Evolutionary conservation across 2,329 filamentous ascomycete species (phyloP).

Genomic region (Colletotrichum camelliae): DNA sequence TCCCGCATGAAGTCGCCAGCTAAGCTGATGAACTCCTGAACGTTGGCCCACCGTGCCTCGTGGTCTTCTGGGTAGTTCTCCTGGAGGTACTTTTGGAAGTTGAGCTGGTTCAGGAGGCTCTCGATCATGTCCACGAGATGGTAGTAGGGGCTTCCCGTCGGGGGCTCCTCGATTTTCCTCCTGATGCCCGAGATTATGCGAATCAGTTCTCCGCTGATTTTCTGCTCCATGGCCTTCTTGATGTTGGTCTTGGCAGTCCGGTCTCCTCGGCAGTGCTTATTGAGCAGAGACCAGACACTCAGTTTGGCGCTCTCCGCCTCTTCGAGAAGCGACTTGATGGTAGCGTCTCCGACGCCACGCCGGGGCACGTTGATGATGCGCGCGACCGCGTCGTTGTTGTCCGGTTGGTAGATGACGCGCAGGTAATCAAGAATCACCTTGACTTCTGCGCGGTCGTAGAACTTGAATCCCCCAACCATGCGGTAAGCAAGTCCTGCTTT

Average conservation of each 20-base stretch:
- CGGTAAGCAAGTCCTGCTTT: slow-evolving; percentile 84
- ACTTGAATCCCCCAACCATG: slow-evolving; percentile 89
- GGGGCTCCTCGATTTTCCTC: slow-evolving; percentile 33
- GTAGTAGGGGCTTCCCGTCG: slow-evolving; percentile 33
- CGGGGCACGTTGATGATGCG: slow-evolving; percentile 86
- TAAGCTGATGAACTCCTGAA: slow-evolving; percentile 85
- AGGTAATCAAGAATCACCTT: slow-evolving; percentile 89
- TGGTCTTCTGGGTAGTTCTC: slow-evolving; percentile 75
- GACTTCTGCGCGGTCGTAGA: slow-evolving; percentile 91
- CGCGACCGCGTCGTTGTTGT: slow-evolving; percentile 85
- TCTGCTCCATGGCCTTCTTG: slow-evolving; percentile 56
- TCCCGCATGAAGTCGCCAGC: slow-evolving; percentile 72
- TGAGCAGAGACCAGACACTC: slow-evolving; percentile 78
- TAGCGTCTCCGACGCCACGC: slow-evolving; percentile 80
- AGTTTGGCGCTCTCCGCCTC: slow-evolving; percentile 75
- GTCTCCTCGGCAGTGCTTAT: slow-evolving; percentile 57
- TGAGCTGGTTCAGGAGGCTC: slow-evolving; percentile 66
- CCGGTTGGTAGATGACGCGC: slow-evolving; percentile 80
- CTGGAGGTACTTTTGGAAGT: slow-evolving; percentile 77
- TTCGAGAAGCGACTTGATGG: slow-evolving; percentile 74
- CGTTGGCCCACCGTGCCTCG: slow-evolving; percentile 84
- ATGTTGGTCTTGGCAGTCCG: slow-evolving; percentile 54
- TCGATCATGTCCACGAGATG: slow-evolving; percentile 55
- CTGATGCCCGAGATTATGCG: slow-evolving; percentile 39
- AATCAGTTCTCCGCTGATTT: slow-evolving; percentile 56